Base-by-base conservation (phyloP, 352 stramenopile species). In the Globisporangium abappressorium region DNA sequence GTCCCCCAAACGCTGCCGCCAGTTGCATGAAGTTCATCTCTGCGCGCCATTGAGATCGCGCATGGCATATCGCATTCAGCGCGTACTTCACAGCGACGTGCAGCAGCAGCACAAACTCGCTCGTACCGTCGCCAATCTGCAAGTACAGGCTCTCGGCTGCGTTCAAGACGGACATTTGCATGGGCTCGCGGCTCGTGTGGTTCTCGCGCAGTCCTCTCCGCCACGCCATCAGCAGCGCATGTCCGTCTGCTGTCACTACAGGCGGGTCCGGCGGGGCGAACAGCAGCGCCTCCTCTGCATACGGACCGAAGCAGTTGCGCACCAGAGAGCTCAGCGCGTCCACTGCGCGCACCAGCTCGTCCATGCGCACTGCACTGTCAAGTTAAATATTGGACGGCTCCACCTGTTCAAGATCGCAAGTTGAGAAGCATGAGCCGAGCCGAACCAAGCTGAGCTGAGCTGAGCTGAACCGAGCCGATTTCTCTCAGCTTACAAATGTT, bases 31-130 rank as follows among this genome's bases (percentile, higher is more conserved):
- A 18, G 30, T 12, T 62, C 24, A 24, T 61, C 33, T 28, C 36
- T 15, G 33, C 7, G 22, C 26, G 9, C 24, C 38, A 63, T 28
- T 47, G 64, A 30, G 43, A 30, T 0, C 66, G 41, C 3, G 46
- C 33, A 61, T 53, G 51, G 3, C 56, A 67, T 6, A 71, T 34
- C 1, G 47, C 53, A 15, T 73, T 63, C 26, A 24, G 9, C 14
- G 67, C 70, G 15, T 66, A 33, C 18, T 51, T 67, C 56, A 84
- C 28, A 0, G 74, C 61, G 11, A 75, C 70, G 36, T 85, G 65
- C 1, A 94, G 33, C 22, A 92, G 34, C 41, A 94, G 56, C 49
- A 93, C 71, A 57, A 93, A 89, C 68, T 85, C 72, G 15, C 67
- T 86, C 6, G 75, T 74, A 1, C 80, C 82, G 28, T 94, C 86